Evolutionary conservation across 179 eudicot species (phyloP).

Genomic region (Actinidia polygama): DNA sequence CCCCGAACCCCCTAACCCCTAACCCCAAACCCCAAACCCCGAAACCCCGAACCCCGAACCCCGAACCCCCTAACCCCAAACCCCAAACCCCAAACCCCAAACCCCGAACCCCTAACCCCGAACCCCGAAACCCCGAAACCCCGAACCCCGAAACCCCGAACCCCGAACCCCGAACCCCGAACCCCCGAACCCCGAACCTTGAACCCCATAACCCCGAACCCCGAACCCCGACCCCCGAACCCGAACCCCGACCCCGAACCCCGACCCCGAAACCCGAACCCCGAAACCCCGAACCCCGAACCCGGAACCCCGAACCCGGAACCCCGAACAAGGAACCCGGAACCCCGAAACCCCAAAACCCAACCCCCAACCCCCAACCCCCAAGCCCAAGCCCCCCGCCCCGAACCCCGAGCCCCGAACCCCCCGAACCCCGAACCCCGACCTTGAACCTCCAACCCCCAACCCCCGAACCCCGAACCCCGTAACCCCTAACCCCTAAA

Average conservation of each 20-base stretch:
- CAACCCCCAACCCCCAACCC: constrained; percentile 5
- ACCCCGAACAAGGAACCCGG: not conserved
- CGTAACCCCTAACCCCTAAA: too few species aligned
- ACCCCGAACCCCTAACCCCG: not conserved
- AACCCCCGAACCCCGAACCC: too few species aligned
- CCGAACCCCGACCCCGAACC: not conserved
- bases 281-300: constrained; percentile 13
- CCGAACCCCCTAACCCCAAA: not conserved
- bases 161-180: not conserved
- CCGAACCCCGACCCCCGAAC: not conserved
- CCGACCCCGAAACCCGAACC: not conserved
- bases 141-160: not conserved
- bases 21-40: not conserved
- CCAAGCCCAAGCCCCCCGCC: not conserved
- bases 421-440: not conserved
- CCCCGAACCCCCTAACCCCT: not conserved
- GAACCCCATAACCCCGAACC: not conserved
- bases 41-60: not conserved
- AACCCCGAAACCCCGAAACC: not conserved
- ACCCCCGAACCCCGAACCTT: not conserved
- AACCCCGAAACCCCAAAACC: not conserved
- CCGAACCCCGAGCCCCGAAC: not conserved
- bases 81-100: not conserved
- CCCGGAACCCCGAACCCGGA: constrained; percentile 5
- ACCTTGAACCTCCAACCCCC: not conserved